These are phyloP conservation scores for Citeromyces hawaiiensis DNA, from an alignment of 1,139 yeast species.

Conservation along the genomic window DNA sequence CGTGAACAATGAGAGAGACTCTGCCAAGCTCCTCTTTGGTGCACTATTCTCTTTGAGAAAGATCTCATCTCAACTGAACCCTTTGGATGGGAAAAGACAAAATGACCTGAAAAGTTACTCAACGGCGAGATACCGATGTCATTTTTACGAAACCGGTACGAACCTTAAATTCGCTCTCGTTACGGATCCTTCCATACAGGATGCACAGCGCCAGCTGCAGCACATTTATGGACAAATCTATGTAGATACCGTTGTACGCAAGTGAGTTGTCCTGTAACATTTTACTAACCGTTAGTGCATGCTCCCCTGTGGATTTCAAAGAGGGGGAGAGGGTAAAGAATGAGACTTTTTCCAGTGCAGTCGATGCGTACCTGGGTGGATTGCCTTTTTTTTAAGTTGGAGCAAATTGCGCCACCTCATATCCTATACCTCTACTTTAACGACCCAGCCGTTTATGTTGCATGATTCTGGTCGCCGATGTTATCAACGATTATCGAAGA, in stretches of 20 bases:
- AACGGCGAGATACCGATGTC: constrained; percentile 67
- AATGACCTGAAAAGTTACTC: constrained; percentile 52
- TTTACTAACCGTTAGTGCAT: constrained; percentile 13
- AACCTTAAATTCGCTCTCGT: constrained; percentile 65
- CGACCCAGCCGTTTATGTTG: too few relatives aligned
- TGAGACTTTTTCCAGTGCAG: constrained; percentile 26
- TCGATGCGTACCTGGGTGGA: constrained; percentile 18
- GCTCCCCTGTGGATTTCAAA: constrained; percentile 38
- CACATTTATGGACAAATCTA: constrained; percentile 59
- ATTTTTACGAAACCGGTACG: constrained; percentile 67
- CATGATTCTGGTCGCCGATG: too few relatives aligned
- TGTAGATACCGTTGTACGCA: constrained; percentile 56
- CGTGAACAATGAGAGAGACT: constrained; percentile 43
- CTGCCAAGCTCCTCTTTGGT: constrained; percentile 79
- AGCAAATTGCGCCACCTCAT: too few relatives aligned
- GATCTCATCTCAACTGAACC: constrained; percentile 52
- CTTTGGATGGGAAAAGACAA: constrained; percentile 10
- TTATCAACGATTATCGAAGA: too few relatives aligned
- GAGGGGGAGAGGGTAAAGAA: constrained; percentile 27
- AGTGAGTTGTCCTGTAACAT: constrained; percentile 14
- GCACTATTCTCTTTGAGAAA: constrained; percentile 68
- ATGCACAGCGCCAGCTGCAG: constrained; percentile 45
- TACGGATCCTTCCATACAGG: constrained; percentile 54
- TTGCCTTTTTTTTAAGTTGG: neutral
- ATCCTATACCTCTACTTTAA: too few relatives aligned